Evolutionary conservation across 495 filamentous ascomycete species (phyloP).

Genomic region (Penicillium mononematosum): DNA sequence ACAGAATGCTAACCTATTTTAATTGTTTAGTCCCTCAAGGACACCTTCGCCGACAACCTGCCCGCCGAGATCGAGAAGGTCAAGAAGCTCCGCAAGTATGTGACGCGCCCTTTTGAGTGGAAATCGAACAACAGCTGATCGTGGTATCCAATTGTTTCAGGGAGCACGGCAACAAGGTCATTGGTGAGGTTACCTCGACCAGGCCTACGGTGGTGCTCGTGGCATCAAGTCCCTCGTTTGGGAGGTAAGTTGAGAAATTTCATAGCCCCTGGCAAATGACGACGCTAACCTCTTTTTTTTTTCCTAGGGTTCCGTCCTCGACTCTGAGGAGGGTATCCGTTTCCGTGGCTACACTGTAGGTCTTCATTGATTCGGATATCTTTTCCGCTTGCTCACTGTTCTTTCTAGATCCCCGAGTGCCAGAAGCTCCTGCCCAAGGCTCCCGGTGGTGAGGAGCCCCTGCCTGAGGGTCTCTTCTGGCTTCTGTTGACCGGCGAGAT

Average conservation of each 20-base stretch:
- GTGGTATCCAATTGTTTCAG: constrained; percentile 42
- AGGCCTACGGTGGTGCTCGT: constrained; percentile 98
- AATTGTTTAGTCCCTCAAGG: constrained; percentile 78
- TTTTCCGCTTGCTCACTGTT: constrained; percentile 19
- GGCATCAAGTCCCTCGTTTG: constrained; percentile 98
- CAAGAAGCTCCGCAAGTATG: constrained; percentile 94
- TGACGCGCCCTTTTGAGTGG: constrained; percentile 10
- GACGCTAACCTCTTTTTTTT: constrained; percentile 13
- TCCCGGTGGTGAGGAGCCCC: constrained; percentile 89
- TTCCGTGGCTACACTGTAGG: constrained; percentile 91
- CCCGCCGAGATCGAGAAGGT: constrained; percentile 98
- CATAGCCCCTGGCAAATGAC: constrained; percentile 5
- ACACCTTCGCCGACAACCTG: constrained; percentile 93
- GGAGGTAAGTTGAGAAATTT: constrained; percentile 59
- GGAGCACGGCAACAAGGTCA: constrained; percentile 88
- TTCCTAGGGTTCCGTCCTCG: constrained; percentile 83
- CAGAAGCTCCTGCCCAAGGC: constrained; percentile 96
- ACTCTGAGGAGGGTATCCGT: constrained; percentile 97
- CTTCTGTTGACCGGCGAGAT: constrained; percentile 96
- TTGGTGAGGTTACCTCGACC: constrained; percentile 99
- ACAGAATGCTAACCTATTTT: constrained; percentile 24
- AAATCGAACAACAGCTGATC: constrained; percentile 21
- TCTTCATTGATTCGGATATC: constrained; percentile 6
- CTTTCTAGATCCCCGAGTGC: constrained; percentile 86
- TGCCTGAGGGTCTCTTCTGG: constrained; percentile 99